These are phyloP conservation scores for Insectozyma bohioensis DNA, from an alignment of 1,139 yeast species.

Conservation along the genomic window DNA sequence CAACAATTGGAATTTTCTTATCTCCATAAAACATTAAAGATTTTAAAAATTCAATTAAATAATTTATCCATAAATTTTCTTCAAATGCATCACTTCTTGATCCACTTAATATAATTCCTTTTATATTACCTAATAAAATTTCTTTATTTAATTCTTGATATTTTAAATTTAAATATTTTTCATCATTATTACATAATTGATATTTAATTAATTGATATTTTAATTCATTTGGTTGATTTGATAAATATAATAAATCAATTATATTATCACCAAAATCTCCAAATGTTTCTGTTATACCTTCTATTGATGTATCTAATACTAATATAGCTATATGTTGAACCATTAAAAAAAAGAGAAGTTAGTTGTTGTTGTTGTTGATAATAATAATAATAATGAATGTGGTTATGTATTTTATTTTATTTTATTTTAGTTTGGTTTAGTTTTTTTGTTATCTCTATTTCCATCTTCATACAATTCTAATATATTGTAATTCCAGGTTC, in stretches of 20 bases:
- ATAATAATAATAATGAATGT: too few species aligned
- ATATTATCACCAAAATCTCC: constrained; percentile 59
- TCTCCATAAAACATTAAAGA: constrained; percentile 23
- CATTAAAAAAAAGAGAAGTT: too few species aligned
- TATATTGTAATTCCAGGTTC: too few species aligned
- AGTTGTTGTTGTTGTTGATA: too few species aligned
- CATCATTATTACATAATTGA: constrained; percentile 28
- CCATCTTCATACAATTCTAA: too few species aligned
- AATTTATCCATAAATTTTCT: constrained; percentile 52
- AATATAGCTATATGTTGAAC: constrained; percentile 43
- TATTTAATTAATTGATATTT: constrained; percentile 29
- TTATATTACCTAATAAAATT: constrained; percentile 34
- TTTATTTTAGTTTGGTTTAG: too few species aligned
- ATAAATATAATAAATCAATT: constrained; percentile 24
- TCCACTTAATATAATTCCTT: constrained; percentile 62
- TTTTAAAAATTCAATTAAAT: constrained; percentile 44
- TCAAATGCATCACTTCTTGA: constrained; percentile 61
- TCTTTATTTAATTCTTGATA: constrained; percentile 13
- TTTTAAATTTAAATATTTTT: constrained; percentile 1
- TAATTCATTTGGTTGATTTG: constrained; percentile 10
- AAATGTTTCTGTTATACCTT: constrained; percentile 25
- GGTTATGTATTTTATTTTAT: too few species aligned
- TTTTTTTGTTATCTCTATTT: not conserved
- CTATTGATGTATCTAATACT: constrained; percentile 46
- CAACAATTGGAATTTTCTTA: constrained; percentile 55